Evolutionary conservation across 106 monocot genomes (phyloP).

Genomic region (Posidonia australis): DNA sequence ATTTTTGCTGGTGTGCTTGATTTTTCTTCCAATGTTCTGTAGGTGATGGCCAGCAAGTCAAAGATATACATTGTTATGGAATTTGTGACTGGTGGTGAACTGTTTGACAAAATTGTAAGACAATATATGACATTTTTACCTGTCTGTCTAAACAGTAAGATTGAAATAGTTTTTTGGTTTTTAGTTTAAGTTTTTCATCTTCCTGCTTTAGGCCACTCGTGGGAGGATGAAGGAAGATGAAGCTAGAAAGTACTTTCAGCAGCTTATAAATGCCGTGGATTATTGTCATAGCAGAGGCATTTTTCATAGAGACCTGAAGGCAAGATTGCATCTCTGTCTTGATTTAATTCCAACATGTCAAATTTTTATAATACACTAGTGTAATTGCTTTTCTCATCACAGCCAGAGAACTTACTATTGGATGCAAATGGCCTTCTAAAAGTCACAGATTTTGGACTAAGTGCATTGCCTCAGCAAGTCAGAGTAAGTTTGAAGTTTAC

Average conservation of each 20-base stretch:
- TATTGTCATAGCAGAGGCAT: constrained; percentile 96
- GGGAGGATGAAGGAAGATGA: constrained; percentile 88
- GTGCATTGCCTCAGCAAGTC: constrained; percentile 82
- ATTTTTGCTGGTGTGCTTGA: neutral
- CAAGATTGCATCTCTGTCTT: constrained; percentile 7
- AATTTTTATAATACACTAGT: neutral
- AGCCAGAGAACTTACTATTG: constrained; percentile 64
- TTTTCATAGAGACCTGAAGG: constrained; percentile 91
- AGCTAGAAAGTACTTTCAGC: constrained; percentile 94
- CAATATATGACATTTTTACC: neutral
- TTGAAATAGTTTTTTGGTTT: neutral
- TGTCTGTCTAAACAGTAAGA: neutral
- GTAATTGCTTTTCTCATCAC: neutral
- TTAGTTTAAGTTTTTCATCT: neutral
- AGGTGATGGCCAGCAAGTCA: constrained; percentile 98
- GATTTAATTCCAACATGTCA: neutral
- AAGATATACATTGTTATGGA: constrained; percentile 88
- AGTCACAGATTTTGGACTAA: constrained; percentile 93
- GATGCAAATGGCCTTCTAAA: constrained; percentile 65
- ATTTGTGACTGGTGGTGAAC: constrained; percentile 80
- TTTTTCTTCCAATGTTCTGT: constrained; percentile 3
- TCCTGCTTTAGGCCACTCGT: constrained; percentile 28
- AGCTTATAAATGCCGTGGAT: constrained; percentile 87
- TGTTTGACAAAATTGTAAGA: constrained; percentile 87
- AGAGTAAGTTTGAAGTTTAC: constrained; percentile 11